Evolutionary conservation across 371 early-diverging fungal species (phyloP), one percentile per base, ranked within the genome.

Genomic region (Blastocladiella emersonii): DNA sequence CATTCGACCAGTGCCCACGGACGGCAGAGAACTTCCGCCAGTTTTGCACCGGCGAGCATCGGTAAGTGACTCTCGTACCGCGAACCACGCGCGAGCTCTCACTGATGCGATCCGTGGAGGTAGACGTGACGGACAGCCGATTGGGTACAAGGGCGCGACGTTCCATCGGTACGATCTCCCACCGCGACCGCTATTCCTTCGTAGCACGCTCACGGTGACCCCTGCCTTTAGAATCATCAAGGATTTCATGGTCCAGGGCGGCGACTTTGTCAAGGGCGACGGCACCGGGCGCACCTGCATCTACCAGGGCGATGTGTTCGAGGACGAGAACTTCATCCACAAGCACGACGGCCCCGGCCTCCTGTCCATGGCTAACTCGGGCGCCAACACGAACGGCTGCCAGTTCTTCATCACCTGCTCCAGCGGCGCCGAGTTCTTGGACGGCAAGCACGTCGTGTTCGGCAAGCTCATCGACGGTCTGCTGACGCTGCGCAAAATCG

Each of bases 1-100:
- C n/a, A n/a, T n/a, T n/a, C n/a, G n/a, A n/a, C n/a, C n/a, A 89
- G 55, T 90, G 88, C 3, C 99, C 99, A 41, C 90, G 85, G 70
- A 99, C 99, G 1, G 95, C 93, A 19, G 98, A 98, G 71, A 99
- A 99, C 81, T 99, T 99, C 77, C 77, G 93, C 27, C 90, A 93
- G 71, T 70, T 96, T 13, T 93, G 94, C 73, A 92, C 92, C 23
- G 97, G 97, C 25, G 94, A 93, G 78, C 86, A 83, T 75, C 87
- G 79, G n/a, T n/a, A n/a, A n/a, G n/a, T n/a, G n/a, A n/a, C n/a
- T 85, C 85, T n/a, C n/a, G n/a, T n/a, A n/a, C n/a, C n/a, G n/a
- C n/a, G n/a, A n/a, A n/a, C n/a, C n/a, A n/a, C n/a, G 27, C 76
- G 45, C 12, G 19, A 44, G 23, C 21, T 35, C 6, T n/a, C 51